Base-by-base conservation (phyloP, 2,329 filamentous ascomycete genomes). In the Magnaporthales sp. region DNA sequence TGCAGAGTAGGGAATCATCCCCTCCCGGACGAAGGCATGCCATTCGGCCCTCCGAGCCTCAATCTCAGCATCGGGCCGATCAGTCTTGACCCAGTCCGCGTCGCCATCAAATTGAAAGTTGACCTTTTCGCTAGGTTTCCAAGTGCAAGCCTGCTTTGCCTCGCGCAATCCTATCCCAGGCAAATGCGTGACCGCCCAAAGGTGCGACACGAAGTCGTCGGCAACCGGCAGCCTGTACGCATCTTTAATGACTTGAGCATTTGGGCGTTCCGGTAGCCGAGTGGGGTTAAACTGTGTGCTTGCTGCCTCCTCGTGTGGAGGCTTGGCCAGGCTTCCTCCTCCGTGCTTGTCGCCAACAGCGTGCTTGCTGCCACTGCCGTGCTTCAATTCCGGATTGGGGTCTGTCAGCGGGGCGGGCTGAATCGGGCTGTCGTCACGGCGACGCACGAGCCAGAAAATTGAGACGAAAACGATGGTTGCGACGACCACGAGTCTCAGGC, bases 71-170 rank as follows among this genome's bases (percentile, higher is more conserved):
- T 68, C 65, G 3, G 66, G 58, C 27, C 68, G 67, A 27, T 69
- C 68, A 8, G 62, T 9, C 13, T 31, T 51, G n/a, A 67, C 67
- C 68, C 68, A 69, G 54, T 68, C 68, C 29, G 30, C 66, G 7
- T 66, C 27, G 2, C 54, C 26, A 32, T 51, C 46, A 63, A 66
- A 69, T 54, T 69, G 66, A 62, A 69, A 69, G 63, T 69, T 62
- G 32, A 69, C 67, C 38, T 64, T 54, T 19, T 68, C 66, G 46
- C 15, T 22, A 24, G 54, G 32, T 4, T 27, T 63, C 68, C 68
- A 69, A 1, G 62, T 67, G 63, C 68, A 69, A 4, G 68, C 62
- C 24, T 22, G 27, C 68, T 67, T 69, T 6, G 67, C 68, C 56
- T 67, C 63, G 6, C 62, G 62, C 58, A 69, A 31, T 4, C 65